Evolutionary conservation across 140 eudicot species (phyloP).

Genomic region (Stevia rebaudiana): DNA sequence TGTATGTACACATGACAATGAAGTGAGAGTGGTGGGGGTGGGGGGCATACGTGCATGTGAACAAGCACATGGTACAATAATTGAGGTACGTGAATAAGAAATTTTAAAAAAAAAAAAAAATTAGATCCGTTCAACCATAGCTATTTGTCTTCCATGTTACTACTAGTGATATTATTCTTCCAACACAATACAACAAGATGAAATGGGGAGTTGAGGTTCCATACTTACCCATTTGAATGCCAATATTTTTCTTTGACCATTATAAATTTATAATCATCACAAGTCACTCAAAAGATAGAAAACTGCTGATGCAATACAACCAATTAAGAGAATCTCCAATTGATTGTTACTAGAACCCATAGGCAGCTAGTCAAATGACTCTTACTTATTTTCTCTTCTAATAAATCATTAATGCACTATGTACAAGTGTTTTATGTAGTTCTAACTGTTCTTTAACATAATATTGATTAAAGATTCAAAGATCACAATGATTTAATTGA

Average conservation of each 20-base stretch:
- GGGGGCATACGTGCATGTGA: slow-evolving; percentile 58
- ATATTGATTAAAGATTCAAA: background rate
- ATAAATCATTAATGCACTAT: no score
- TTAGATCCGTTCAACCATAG: slow-evolving; percentile 25
- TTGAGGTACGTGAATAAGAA: slow-evolving; percentile 43
- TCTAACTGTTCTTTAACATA: no score
- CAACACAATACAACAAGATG: slow-evolving; percentile 17
- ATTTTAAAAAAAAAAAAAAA: background rate
- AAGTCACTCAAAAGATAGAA: no score
- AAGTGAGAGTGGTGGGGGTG: slow-evolving; percentile 26
- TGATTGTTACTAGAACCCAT: no score
- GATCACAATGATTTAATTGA: background rate
- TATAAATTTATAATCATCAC: no score
- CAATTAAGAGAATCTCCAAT: no score
- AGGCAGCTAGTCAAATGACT: no score
- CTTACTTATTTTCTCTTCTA: no score
- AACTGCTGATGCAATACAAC: no score
- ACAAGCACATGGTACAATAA: slow-evolving; percentile 43
- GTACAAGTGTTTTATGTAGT: no score
- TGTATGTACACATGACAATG: slow-evolving; percentile 46
- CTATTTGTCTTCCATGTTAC: slow-evolving; percentile 39
- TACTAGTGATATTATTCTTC: slow-evolving; percentile 6
- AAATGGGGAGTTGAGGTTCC: slow-evolving; percentile 20
- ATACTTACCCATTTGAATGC: slow-evolving; percentile 10
- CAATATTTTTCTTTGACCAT: slow-evolving; percentile 17